Evolutionary conservation across 73 alveolate species (phyloP).

Genomic region (Blepharisma japonicum): DNA sequence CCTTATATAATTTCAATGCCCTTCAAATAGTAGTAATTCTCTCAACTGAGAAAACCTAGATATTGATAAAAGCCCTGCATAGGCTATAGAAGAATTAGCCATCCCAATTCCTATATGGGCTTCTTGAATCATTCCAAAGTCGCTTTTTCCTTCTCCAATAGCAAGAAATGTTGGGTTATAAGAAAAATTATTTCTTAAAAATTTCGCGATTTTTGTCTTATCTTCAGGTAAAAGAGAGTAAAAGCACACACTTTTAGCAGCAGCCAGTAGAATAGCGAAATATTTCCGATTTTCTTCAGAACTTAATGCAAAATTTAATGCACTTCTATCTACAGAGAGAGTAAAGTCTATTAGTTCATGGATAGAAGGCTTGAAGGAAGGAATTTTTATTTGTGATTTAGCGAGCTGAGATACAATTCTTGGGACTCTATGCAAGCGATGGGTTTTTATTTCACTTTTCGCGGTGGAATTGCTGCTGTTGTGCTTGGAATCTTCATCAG

Average conservation of each 20-base stretch:
- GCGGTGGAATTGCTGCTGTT: neutral
- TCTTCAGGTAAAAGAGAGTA: slow-evolving; percentile 3
- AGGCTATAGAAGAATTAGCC: neutral
- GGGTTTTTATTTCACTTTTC: neutral
- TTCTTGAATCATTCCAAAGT: slow-evolving; percentile 22
- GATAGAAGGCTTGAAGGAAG: neutral
- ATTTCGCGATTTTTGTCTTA: slow-evolving; percentile 19
- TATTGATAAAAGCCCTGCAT: slow-evolving; percentile 5
- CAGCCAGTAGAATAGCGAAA: neutral
- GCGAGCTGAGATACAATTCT: neutral
- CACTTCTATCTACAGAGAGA: neutral
- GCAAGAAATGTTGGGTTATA: neutral
- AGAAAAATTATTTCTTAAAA: neutral
- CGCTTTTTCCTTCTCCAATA: slow-evolving; percentile 14
- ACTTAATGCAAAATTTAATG: neutral
- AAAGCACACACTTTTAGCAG: slow-evolving; percentile 24
- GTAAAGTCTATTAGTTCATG: neutral
- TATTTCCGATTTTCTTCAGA: slow-evolving; percentile 11
- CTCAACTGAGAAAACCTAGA: neutral
- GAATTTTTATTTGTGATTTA: neutral
- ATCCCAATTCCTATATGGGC: slow-evolving; percentile 20
- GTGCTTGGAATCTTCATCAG: neutral
- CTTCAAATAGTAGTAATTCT: neutral
- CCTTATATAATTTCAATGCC: slow-evolving; percentile 4
- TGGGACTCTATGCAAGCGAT: neutral